A percentile compares a stretch with the other conserved stretches of the same genome.
Conservation (phyloP, 495 filamentous ascomycete genomes). For the Aspergillus ellipticus region DNA sequence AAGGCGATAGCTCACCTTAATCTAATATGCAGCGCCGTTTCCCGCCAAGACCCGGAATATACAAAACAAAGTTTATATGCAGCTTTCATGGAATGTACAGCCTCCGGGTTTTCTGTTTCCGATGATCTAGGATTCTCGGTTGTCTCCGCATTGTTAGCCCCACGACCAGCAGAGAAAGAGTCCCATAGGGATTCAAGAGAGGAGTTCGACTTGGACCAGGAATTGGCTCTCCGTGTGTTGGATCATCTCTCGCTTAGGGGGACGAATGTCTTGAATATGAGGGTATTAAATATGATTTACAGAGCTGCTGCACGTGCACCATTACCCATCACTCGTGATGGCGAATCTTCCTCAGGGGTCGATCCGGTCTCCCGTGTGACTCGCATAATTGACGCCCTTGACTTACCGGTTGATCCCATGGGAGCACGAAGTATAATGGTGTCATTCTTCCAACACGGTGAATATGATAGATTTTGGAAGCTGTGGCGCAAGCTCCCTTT, state of each 20-base stretch:
- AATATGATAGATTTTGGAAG: conserved; percentile 59
- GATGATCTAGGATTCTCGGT: conserved; percentile 32
- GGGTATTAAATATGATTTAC: conserved; percentile 42
- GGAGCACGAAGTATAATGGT: conserved; percentile 47
- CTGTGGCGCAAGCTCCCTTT: conserved; percentile 56
- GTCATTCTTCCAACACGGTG: conserved; percentile 29
- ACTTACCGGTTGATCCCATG: conserved; percentile 46
- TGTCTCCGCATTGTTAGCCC: conserved; percentile 35
- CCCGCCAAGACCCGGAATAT: conserved; percentile 37
- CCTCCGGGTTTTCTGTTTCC: conserved; percentile 32
- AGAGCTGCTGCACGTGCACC: conserved; percentile 18
- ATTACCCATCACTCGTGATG: background rate
- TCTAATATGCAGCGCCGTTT: conserved; percentile 35
- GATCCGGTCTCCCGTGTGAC: conserved; percentile 7
- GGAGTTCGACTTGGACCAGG: conserved; percentile 26
- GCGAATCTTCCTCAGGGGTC: conserved; percentile 13
- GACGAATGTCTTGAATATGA: conserved; percentile 38
- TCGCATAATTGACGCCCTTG: conserved; percentile 30
- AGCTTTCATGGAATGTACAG: conserved; percentile 28
- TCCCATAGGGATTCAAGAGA: conserved; percentile 18
- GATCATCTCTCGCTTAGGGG: conserved; percentile 44
- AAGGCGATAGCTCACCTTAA: conserved; percentile 29
- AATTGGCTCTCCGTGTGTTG: conserved; percentile 43
- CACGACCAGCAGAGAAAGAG: conserved; percentile 11
- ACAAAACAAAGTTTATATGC: conserved; percentile 27